Evolutionary conservation across 2,329 filamentous ascomycete genomes (phyloP).

Genomic region (Chaetothyriales sp.): DNA sequence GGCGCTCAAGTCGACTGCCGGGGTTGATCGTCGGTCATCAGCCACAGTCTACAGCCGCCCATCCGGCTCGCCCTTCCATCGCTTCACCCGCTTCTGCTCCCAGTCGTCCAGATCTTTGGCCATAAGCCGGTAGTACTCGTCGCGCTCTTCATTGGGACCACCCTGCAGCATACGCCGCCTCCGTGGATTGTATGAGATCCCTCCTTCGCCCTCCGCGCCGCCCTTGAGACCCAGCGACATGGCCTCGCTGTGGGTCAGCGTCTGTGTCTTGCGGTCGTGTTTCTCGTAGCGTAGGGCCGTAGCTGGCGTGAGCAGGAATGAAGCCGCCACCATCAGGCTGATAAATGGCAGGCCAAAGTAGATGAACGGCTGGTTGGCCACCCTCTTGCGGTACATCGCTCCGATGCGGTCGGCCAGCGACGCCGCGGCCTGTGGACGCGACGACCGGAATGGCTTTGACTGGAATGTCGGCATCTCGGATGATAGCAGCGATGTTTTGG

Average conservation of each 20-base stretch:
- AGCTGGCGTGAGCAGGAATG: slow-evolving; percentile 86
- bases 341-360: slow-evolving; percentile 93
- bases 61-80: slow-evolving; percentile 79
- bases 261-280: slow-evolving; percentile 75
- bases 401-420: slow-evolving; percentile 39
- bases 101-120: slow-evolving; percentile 88
- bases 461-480: slow-evolving; percentile 46
- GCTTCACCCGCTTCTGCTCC: slow-evolving; percentile 90
- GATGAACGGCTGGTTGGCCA: slow-evolving; percentile 70
- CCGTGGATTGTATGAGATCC: slow-evolving; percentile 43
- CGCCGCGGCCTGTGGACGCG: slow-evolving; percentile 17
- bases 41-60: slow-evolving; percentile 49
- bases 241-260: slow-evolving; percentile 72
- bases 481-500: not conserved
- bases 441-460: slow-evolving; percentile 51
- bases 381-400: slow-evolving; percentile 56
- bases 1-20: no score
- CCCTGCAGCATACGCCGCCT: slow-evolving; percentile 19
- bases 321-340: slow-evolving; percentile 73
- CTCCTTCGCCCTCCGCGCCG: slow-evolving; percentile 59
- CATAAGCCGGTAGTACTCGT: slow-evolving; percentile 46
- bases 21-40: no score
- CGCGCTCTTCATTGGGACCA: slow-evolving; percentile 23
- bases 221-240: slow-evolving; percentile 59
- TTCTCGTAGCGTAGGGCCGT: slow-evolving; percentile 88